Percentiles rank a stretch among this genome's conserved stretches.
Evolutionary conservation across 1,139 yeast species (phyloP).

Genomic region (Sugiyamaella paludigena): DNA sequence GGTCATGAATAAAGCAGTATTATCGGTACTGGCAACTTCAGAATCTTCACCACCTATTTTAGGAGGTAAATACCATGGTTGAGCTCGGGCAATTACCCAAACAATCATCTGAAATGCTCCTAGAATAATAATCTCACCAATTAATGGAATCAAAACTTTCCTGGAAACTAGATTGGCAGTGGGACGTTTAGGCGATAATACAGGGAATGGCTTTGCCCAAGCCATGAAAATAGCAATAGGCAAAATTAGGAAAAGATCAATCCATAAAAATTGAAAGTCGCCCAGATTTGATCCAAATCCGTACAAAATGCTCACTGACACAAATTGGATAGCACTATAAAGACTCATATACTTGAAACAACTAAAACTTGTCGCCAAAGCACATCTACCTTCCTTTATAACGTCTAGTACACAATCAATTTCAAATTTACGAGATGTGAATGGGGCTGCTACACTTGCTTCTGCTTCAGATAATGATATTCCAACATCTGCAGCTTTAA

Average conservation of each 20-base stretch:
- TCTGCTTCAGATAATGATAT: conserved; percentile 95
- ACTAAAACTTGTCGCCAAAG: conserved; percentile 90
- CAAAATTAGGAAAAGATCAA: conserved; percentile 81
- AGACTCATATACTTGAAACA: conserved; percentile 98
- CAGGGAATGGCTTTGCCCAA: conserved; percentile 80
- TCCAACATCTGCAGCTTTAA: conserved; percentile 97
- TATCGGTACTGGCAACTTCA: conserved; percentile 82
- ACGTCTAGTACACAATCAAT: conserved; percentile 90
- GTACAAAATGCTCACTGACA: conserved; percentile 80
- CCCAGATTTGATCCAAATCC: conserved; percentile 90
- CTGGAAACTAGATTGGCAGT: conserved; percentile 91
- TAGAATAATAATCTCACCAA: conserved; percentile 66
- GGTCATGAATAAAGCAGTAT: conserved; percentile 75
- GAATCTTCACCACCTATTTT: conserved; percentile 78
- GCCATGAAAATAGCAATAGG: conserved; percentile 97
- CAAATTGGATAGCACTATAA: conserved; percentile 93
- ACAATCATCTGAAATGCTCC: conserved; percentile 62
- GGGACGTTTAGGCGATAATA: conserved; percentile 70
- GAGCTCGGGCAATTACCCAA: conserved; percentile 54
- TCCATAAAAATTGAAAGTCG: conserved; percentile 95
- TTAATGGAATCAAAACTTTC: conserved; percentile 74
- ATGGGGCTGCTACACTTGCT: conserved; percentile 98
- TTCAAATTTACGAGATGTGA: conserved; percentile 85
- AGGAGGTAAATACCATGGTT: conserved; percentile 79
- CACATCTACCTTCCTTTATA: conserved; percentile 90